A percentile compares a stretch with the other conserved stretches of the same genome.
Conservation (phyloP, 164 flowering plant genomes). For the Aristolochia fimbriata region DNA sequence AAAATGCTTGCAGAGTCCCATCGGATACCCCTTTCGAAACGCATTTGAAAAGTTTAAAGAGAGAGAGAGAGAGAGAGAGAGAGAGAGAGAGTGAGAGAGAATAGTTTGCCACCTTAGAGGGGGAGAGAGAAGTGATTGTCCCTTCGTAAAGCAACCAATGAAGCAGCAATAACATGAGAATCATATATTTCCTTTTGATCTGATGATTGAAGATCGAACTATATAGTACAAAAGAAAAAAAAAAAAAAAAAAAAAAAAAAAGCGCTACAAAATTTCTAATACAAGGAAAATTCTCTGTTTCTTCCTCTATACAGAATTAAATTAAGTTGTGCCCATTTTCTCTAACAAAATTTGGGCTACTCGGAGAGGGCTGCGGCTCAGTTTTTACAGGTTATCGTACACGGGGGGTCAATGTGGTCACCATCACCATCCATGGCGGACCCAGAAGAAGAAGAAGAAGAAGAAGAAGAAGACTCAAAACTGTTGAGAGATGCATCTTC, state of each 20-base stretch:
- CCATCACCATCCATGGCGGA: neutral
- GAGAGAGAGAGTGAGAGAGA: too few relatives aligned
- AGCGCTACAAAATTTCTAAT: slow-evolving; percentile 3
- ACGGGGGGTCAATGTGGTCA: neutral
- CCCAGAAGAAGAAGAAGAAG: neutral
- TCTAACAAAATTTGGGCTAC: slow-evolving; percentile 22
- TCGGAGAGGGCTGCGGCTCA: slow-evolving; percentile 53
- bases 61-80: neutral
- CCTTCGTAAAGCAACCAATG: neutral
- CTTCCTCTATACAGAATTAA: slow-evolving; percentile 35
- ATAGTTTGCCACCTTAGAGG: too few relatives aligned
- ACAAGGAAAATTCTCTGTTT: slow-evolving; percentile 29
- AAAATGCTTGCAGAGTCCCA: slow-evolving; percentile 1
- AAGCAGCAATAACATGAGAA: neutral
- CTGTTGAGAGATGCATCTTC: slow-evolving; percentile 69
- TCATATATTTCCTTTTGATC: slow-evolving; percentile 10
- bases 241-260: too few relatives aligned
- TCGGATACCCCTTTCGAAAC: neutral
- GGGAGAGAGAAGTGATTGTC: neutral
- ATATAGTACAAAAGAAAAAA: slow-evolving; percentile 11
- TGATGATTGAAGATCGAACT: slow-evolving; percentile 11
- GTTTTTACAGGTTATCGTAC: slow-evolving; percentile 13
- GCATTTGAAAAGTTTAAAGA: too few relatives aligned
- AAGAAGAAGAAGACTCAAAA: slow-evolving; percentile 9
- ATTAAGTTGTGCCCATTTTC: slow-evolving; percentile 22